A percentile compares a stretch with the other conserved stretches of the same genome.
Evolutionary conservation across 2,329 filamentous ascomycete genomes (phyloP).

Genomic region (Colletotrichum zoysiae): DNA sequence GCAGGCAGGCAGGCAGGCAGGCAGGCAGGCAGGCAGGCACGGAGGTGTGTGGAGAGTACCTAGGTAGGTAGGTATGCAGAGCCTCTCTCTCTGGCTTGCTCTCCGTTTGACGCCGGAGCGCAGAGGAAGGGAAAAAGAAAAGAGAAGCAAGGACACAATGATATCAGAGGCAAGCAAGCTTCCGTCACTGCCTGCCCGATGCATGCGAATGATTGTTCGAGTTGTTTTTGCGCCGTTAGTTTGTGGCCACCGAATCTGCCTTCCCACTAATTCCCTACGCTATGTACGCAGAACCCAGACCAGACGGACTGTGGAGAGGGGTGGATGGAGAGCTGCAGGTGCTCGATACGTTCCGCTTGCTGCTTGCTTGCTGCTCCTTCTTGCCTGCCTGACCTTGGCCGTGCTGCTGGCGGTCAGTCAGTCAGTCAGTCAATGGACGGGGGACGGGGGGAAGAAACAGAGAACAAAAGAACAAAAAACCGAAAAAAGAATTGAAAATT

Average conservation of each 20-base stretch:
- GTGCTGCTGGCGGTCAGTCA: neutral
- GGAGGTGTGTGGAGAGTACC: constrained; percentile 10
- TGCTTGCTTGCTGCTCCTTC: constrained; percentile 4
- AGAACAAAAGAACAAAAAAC: neutral
- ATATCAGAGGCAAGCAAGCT: constrained; percentile 13
- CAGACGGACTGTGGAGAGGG: neutral
- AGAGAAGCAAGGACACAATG: neutral
- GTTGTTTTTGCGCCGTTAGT: constrained; percentile 2
- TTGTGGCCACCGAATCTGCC: neutral
- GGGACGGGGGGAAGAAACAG: neutral
- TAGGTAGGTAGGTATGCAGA: too few species aligned
- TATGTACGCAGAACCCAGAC: neutral
- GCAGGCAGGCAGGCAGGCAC: neutral
- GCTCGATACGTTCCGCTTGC: neutral
- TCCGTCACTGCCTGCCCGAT: neutral
- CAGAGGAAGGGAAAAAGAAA: neutral
- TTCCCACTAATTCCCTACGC: neutral
- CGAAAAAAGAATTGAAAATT: neutral
- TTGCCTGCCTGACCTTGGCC: neutral
- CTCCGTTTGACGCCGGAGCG: neutral
- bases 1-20: neutral
- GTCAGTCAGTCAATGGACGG: neutral
- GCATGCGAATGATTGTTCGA: constrained; percentile 9
- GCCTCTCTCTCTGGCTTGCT: neutral
- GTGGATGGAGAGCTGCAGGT: neutral